Evolutionary conservation across 164 flowering plant species (phyloP).

Genomic region (grape (Vitis vinifera)): ASM3070453v1 NC_081820.1:24066501-24067000

Average conservation of each 20-base stretch:
- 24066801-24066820: slow-evolving; percentile 69
- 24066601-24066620: slow-evolving; percentile 21
- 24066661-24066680: slow-evolving; percentile 15
- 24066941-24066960: too few species aligned
- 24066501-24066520: not conserved
- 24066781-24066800: slow-evolving; percentile 55
- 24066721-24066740: slow-evolving; percentile 38
- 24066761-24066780: slow-evolving; percentile 64
- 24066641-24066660: slow-evolving; percentile 13
- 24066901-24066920: not conserved
- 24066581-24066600: slow-evolving; percentile 43
- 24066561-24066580: not conserved
- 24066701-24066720: slow-evolving; percentile 12
- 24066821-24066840: slow-evolving; percentile 47
- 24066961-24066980: too few species aligned
- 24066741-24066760: slow-evolving; percentile 57
- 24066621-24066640: slow-evolving; percentile 6
- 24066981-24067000: too few species aligned
- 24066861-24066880: slow-evolving; percentile 1
- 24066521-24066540: not conserved
- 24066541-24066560: not conserved
- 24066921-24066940: not conserved
- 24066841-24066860: slow-evolving; percentile 56
- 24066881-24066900: slow-evolving; percentile 1
- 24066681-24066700: slow-evolving; percentile 18